Percentiles rank a stretch among this genome's conserved stretches.
These are phyloP conservation scores for Sambucus nigra DNA, from an alignment of 129 eudicot species.

Conservation along the genomic window DNA sequence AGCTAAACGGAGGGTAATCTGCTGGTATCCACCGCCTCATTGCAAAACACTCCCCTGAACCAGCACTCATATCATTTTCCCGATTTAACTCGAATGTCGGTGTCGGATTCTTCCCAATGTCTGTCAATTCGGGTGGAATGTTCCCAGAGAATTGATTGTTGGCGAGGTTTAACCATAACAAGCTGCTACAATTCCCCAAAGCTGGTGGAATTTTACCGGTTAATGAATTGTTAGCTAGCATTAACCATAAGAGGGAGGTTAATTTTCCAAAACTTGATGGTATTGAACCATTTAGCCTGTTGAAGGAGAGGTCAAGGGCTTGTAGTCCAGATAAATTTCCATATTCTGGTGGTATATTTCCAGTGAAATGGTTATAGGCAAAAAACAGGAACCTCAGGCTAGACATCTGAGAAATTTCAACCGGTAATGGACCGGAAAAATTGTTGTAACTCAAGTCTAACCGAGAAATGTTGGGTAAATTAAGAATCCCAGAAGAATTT, in stretches of 20 bases:
- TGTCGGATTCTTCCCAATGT: conserved; percentile 43
- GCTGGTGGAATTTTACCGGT: conserved; percentile 70
- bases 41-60: conserved; percentile 72
- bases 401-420: conserved; percentile 43
- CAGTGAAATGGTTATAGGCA: conserved; percentile 56
- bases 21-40: conserved; percentile 97
- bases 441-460: conserved; percentile 76
- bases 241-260: conserved; percentile 73
- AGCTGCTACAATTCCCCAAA: conserved; percentile 82
- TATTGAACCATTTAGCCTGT: conserved; percentile 47
- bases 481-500: conserved; percentile 52
- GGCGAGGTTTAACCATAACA: conserved; percentile 81
- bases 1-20: conserved; percentile 85
- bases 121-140: conserved; percentile 40
- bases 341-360: conserved; percentile 64
- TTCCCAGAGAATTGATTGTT: conserved; percentile 60
- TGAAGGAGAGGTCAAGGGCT: conserved; percentile 78
- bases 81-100: conserved; percentile 53
- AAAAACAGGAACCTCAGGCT: conserved; percentile 55
- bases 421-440: conserved; percentile 65
- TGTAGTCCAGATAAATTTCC: conserved; percentile 54
- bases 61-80: conserved; percentile 31
- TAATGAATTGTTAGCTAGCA: conserved; percentile 71
- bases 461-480: conserved; percentile 37
- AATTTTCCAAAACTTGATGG: conserved; percentile 67